phyloP scores from a whole-genome alignment of 2,329 filamentous ascomycete genomes.

The Alternaria gansuensis region DNA sequence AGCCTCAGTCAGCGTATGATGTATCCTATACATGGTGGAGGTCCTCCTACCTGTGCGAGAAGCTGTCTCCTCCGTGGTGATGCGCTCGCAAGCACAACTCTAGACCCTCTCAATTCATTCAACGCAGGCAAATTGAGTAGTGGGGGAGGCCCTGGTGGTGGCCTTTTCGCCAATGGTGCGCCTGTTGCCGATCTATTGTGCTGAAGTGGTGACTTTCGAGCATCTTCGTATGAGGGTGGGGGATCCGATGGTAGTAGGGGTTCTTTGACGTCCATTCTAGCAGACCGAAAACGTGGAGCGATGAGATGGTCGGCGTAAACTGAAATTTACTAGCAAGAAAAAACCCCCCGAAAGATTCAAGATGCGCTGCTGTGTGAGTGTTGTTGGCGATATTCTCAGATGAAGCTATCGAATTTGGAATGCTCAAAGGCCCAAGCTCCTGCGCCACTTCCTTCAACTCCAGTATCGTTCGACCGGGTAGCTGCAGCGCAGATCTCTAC shows the following conservation, averaged over 20 bases:
- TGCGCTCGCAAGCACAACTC: slow-evolving; percentile 88
- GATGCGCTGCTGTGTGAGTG: background rate
- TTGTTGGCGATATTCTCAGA: background rate
- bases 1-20: slow-evolving; percentile 14
- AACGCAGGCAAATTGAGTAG: slow-evolving; percentile 84
- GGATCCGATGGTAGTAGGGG: slow-evolving; percentile 49
- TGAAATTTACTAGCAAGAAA: background rate
- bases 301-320: background rate
- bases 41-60: slow-evolving; percentile 69
- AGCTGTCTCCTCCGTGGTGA: slow-evolving; percentile 86
- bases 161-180: slow-evolving; percentile 25
- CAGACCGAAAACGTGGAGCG: background rate
- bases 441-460: background rate
- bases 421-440: slow-evolving; percentile 10
- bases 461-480: background rate
- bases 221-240: slow-evolving; percentile 56
- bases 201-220: slow-evolving; percentile 35
- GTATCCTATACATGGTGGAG: background rate
- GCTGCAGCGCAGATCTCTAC: slow-evolving; percentile 1
- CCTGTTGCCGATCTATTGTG: slow-evolving; percentile 31
- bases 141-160: slow-evolving; percentile 58
- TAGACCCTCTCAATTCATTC: slow-evolving; percentile 75
- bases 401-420: slow-evolving; percentile 1
- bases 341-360: background rate
- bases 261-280: slow-evolving; percentile 22